phyloP scores from a whole-genome alignment of 2,329 filamentous ascomycete species.

The Chaetothyriales sp. region DNA sequence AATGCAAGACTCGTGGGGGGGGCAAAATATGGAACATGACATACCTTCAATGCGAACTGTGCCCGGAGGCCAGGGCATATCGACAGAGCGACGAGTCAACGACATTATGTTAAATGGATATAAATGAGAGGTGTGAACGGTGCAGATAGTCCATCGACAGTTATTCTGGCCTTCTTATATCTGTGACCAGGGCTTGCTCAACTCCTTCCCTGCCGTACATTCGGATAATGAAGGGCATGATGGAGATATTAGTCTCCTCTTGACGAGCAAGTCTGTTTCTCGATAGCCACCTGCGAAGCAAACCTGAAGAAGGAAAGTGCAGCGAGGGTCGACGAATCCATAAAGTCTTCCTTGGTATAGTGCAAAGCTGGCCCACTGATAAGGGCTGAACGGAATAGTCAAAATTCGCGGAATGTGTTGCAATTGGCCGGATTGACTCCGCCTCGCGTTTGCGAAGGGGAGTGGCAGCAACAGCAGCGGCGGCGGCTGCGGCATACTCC shows the following conservation, averaged over 20 bases:
- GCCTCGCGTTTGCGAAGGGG: too few species aligned
- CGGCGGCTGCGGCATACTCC: too few species aligned
- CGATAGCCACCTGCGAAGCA: not conserved
- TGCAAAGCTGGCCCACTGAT: too few species aligned
- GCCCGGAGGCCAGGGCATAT: not conserved
- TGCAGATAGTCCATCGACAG: too few species aligned
- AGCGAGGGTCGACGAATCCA: not conserved
- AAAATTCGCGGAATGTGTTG: too few species aligned
- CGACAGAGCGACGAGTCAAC: not conserved
- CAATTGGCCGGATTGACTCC: too few species aligned
- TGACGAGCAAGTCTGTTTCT: too few species aligned
- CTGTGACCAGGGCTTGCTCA: too few species aligned
- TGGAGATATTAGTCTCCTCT: not conserved
- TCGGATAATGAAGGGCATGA: not conserved
- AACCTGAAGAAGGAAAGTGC: not conserved
- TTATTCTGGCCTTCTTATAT: not conserved
- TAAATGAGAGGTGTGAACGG: too few species aligned
- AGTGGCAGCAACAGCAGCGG: too few species aligned
- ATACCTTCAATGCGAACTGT: not conserved
- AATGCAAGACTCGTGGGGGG: not conserved
- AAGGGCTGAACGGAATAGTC: too few species aligned
- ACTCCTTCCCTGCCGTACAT: not conserved
- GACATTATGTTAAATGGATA: not conserved
- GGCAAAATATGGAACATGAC: not conserved
- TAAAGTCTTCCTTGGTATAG: too few species aligned